These are phyloP conservation scores for Parascedosporium putredinis DNA, from an alignment of 2,329 filamentous ascomycete species.

Conservation along the genomic window DNA sequence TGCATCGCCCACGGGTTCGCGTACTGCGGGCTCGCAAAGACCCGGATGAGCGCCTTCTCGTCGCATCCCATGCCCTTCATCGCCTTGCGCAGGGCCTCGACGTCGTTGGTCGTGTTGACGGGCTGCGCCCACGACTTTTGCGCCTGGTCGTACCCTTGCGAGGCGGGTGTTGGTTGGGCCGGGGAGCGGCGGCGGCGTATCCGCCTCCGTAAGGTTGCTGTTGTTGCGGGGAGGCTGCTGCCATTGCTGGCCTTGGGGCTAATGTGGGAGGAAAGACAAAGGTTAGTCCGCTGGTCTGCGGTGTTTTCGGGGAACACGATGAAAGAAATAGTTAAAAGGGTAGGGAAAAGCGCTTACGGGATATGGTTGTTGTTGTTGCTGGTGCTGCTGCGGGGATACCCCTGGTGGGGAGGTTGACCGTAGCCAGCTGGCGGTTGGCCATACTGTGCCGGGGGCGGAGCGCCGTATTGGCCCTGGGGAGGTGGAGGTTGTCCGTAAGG, in stretches of 20 bases:
- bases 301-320: no score
- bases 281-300: no score
- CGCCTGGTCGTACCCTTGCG: constrained; percentile 18
- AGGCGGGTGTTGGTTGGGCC: constrained; percentile 17
- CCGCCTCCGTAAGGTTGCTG: neutral
- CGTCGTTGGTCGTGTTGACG: constrained; percentile 21
- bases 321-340: neutral
- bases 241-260: constrained; percentile 10
- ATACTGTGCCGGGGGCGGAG: constrained; percentile 6
- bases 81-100: constrained; percentile 20
- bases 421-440: constrained; percentile 2
- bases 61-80: constrained; percentile 27
- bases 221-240: constrained; percentile 12
- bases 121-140: constrained; percentile 16
- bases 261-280: no score
- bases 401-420: constrained; percentile 6
- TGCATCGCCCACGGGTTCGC: constrained; percentile 22
- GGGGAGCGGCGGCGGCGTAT: constrained; percentile 7
- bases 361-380: constrained; percentile 8
- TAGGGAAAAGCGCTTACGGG: neutral
- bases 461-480: constrained; percentile 7
- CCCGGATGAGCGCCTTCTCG: constrained; percentile 19
- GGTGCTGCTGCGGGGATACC: neutral
- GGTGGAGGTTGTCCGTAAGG: constrained; percentile 6
- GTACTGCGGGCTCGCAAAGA: constrained; percentile 21